Conservation (phyloP, 106 monocot genomes). For the Dendrobium chrysotoxum region DNA sequence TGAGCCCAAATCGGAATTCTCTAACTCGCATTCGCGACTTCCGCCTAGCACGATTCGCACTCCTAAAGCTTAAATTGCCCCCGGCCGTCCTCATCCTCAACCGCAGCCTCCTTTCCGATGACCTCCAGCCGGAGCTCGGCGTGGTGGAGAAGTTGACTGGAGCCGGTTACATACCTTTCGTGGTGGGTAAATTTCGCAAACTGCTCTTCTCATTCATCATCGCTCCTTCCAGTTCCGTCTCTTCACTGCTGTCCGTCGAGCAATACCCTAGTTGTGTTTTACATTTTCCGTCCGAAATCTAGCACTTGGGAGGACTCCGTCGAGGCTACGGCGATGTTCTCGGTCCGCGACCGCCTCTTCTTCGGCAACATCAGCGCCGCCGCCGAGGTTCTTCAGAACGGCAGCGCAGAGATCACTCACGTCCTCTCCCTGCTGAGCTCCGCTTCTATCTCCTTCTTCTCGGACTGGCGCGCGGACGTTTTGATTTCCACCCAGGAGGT, state of each 20-base stretch:
- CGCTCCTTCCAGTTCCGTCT: too few relatives aligned
- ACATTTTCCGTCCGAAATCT: neutral
- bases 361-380: slow-evolving; percentile 75
- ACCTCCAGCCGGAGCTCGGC: too few relatives aligned
- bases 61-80: too few relatives aligned
- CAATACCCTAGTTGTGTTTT: neutral
- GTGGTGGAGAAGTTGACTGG: too few relatives aligned
- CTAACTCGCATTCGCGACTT: too few relatives aligned
- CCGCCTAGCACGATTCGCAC: too few relatives aligned
- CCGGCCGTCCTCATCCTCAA: too few relatives aligned
- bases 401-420: slow-evolving; percentile 38
- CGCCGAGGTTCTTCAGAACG: slow-evolving; percentile 35
- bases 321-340: slow-evolving; percentile 8
- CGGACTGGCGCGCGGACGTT: slow-evolving; percentile 53
- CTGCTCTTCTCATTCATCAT: too few relatives aligned
- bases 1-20: too few relatives aligned
- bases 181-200: too few relatives aligned
- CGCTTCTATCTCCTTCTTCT: slow-evolving; percentile 80
- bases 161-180: too few relatives aligned
- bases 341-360: slow-evolving; percentile 52
- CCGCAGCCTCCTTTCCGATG: too few relatives aligned
- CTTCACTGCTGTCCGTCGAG: neutral
- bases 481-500: slow-evolving; percentile 63
- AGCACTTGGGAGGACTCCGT: neutral
- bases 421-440: slow-evolving; percentile 79